phyloP scores from a whole-genome alignment of 2,329 filamentous ascomycete species.

The Fusarium equiseti region DNA sequence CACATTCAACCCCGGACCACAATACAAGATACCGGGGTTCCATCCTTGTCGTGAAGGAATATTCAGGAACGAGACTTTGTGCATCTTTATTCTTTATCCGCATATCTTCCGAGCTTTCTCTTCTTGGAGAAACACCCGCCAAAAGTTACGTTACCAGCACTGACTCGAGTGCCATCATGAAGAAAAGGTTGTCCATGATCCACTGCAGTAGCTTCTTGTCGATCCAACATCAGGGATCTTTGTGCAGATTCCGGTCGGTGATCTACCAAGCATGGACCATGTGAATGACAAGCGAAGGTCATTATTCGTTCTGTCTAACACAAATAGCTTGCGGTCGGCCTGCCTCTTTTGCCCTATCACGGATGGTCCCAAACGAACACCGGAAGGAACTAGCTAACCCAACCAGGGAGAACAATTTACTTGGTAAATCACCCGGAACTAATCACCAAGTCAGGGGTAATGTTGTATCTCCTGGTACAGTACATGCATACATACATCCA shows the following conservation, averaged over 20 bases:
- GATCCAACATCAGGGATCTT: conserved; percentile 30
- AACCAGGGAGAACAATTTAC: conserved; percentile 34
- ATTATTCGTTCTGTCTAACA: conserved; percentile 28
- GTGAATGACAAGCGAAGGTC: conserved; percentile 25
- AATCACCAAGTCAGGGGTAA: conserved; percentile 40
- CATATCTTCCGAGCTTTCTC: background rate
- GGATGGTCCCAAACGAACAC: conserved; percentile 16
- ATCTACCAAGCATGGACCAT: conserved; percentile 38
- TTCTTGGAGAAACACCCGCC: background rate
- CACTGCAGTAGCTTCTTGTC: conserved; percentile 32
- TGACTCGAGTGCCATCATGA: conserved; percentile 25
- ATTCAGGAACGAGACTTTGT: background rate
- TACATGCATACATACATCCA: too few species aligned
- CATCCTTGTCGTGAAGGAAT: conserved; percentile 23
- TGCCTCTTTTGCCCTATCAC: conserved; percentile 26
- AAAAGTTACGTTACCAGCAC: background rate
- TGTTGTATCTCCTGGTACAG: too few species aligned
- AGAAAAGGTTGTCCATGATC: conserved; percentile 17
- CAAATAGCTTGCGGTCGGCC: conserved; percentile 39
- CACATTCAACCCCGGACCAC: conserved; percentile 30
- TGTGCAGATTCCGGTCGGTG: conserved; percentile 34
- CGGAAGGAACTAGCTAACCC: conserved; percentile 11
- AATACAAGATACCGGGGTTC: conserved; percentile 3
- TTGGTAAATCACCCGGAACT: conserved; percentile 34
- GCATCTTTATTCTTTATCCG: background rate